phyloP scores from a whole-genome alignment of 352 stramenopile genomes.

The Aphanomyces stellatus region DNA sequence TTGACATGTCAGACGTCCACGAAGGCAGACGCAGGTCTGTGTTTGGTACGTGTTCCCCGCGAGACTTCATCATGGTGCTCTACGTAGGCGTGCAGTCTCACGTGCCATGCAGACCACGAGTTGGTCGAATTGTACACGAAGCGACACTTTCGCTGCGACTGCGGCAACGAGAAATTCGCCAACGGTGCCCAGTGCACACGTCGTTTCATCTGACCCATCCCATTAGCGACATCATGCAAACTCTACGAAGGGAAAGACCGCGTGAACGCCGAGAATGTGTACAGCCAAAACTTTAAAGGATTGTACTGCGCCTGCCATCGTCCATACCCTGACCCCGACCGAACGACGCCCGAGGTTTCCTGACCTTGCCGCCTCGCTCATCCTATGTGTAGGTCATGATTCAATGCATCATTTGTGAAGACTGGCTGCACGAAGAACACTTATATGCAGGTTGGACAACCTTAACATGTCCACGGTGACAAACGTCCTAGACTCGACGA shows the following conservation, averaged over 20 bases:
- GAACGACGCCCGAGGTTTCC: conserved; percentile 46
- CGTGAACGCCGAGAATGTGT: conserved; percentile 46
- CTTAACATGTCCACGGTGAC: not conserved
- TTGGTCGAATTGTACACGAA: conserved; percentile 78
- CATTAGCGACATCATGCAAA: conserved; percentile 30
- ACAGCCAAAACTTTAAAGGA: conserved; percentile 65
- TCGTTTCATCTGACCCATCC: not conserved
- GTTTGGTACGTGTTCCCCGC: conserved; percentile 31
- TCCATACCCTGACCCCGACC: conserved; percentile 62
- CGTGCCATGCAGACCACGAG: conserved; percentile 64
- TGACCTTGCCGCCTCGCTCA: not conserved
- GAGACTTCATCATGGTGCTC: not conserved
- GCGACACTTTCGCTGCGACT: conserved; percentile 62
- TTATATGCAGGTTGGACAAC: conserved; percentile 24
- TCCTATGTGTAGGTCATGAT: conserved; percentile 33
- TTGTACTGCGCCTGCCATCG: conserved; percentile 64
- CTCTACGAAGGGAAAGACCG: conserved; percentile 41
- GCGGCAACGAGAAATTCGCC: conserved; percentile 54
- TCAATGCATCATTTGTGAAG: conserved; percentile 68
- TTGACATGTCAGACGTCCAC: conserved; percentile 51
- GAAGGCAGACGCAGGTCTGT: conserved; percentile 46
- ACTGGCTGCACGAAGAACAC: conserved; percentile 72
- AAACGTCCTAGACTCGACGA: not conserved
- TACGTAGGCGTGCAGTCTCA: conserved; percentile 51
- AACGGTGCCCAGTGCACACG: conserved; percentile 14